These are phyloP conservation scores for Penicillium brevicompactum DNA, from an alignment of 2,329 filamentous ascomycete genomes.

Conservation along the genomic window DNA sequence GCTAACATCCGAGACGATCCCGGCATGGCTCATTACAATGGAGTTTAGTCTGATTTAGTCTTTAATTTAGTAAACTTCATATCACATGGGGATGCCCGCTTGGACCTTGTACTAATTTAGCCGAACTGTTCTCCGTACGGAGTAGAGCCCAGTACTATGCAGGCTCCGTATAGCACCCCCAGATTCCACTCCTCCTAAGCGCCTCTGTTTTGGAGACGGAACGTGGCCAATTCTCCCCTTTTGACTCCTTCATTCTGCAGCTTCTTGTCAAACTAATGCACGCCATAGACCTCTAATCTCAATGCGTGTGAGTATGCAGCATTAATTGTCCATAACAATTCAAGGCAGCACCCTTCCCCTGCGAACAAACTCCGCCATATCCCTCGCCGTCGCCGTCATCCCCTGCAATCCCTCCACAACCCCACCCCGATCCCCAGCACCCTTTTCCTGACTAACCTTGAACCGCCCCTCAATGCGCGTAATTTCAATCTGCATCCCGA, in stretches of 20 bases:
- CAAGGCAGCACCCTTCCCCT: conserved; percentile 1
- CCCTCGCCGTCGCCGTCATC: conserved; percentile 8
- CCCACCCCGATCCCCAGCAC: conserved; percentile 15
- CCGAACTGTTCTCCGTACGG: neutral
- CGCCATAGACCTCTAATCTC: neutral
- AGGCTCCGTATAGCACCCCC: neutral
- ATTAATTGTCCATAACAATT: neutral
- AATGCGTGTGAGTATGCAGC: too few relatives aligned
- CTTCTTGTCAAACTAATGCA: neutral
- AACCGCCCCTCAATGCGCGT: conserved; percentile 21
- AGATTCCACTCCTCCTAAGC: conserved; percentile 4
- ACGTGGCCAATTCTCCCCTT: neutral
- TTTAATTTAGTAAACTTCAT: neutral
- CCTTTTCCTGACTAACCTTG: conserved; percentile 25
- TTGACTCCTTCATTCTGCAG: neutral
- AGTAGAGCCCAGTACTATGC: too few relatives aligned
- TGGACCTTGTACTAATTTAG: neutral
- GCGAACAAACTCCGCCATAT: conserved; percentile 22
- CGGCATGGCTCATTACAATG: neutral
- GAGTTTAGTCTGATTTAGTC: too few relatives aligned
- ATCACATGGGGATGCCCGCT: conserved; percentile 2
- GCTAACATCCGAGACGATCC: conserved; percentile 1
- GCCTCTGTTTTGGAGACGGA: conserved; percentile 17
- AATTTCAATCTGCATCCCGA: conserved; percentile 21
- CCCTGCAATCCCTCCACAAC: conserved; percentile 19